Evolutionary conservation across 192 early-diverging fungal genomes (phyloP), one percentile per base, ranked within the genome.

Genomic region (Gryganskiella cystojenkinii): DNA sequence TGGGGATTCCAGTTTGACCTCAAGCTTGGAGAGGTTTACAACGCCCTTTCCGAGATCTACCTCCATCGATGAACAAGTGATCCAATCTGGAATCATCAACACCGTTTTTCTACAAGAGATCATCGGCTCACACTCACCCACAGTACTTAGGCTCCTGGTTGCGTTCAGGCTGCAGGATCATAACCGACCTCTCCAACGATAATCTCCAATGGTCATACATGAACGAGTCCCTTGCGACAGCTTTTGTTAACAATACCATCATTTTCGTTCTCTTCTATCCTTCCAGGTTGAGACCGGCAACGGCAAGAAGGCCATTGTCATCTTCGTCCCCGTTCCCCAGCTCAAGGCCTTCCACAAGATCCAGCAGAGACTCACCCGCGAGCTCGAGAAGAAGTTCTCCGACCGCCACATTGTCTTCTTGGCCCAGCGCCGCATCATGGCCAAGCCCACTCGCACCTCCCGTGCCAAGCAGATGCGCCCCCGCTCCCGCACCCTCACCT

Each of bases 341-440:
- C 83, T 96, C 61, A 95, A 96, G 90, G 90, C 90, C 54, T 95
- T 95, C 91, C 95, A 98, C 90, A 97, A 97, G 91, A 88, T 97
- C 81, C 96, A 98, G 88, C 85, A 90, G 83, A 93, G 74, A 69
- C 93, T 99, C 64, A 95, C 95, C 76, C 95, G 98, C 82, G 98
- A 99, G 90, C 90, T 99, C 80, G 98, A 99, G 91, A 99, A 99
- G 95, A 99, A 99, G 94, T 98, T 99, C 92, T 95, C 94, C 68
- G 98, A 99, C 88, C 93, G 96, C 71, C 98, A 99, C 88, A 93
- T 99, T 62, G 88, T 98, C 72, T 91, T 98, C 62, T 70, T 88
- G 76, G 87, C 96, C 67, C 93, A 98, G 87, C 94, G 98, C 70
- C 93, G 95, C 79, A 98, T 99, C 85, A 87, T 98, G 85, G 88